Evolutionary conservation across 352 stramenopile species (phyloP).

Genomic region (Thalassiosira ordinaria): DNA sequence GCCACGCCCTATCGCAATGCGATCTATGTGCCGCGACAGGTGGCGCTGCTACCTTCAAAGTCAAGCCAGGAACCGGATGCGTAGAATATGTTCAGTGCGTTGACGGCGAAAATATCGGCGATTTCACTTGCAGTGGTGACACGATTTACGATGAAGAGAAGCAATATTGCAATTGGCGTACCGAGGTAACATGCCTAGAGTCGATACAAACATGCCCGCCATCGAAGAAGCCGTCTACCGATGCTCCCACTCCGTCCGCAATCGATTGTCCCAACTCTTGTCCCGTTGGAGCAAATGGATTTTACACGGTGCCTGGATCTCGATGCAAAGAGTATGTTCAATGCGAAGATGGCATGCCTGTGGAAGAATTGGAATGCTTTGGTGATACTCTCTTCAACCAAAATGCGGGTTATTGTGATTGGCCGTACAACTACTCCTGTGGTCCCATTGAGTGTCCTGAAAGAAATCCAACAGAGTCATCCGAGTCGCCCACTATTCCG

Average conservation of each 20-base stretch:
- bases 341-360: constrained; percentile 1
- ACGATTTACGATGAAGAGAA: constrained; percentile 20
- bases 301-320: background rate
- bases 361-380: constrained; percentile 3
- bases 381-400: constrained; percentile 19
- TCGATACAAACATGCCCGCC: background rate
- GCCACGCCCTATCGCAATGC: constrained; percentile 8
- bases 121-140: constrained; percentile 13
- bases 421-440: background rate
- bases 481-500: background rate
- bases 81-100: constrained; percentile 22
- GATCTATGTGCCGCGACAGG: background rate
- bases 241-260: background rate
- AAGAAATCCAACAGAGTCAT: too few relatives aligned
- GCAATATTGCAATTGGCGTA: constrained; percentile 36
- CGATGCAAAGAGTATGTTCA: constrained; percentile 22
- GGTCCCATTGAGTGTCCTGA: constrained; percentile 2
- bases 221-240: background rate
- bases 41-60: constrained; percentile 4
- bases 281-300: constrained; percentile 1
- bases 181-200: constrained; percentile 15
- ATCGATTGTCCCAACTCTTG: constrained; percentile 39
- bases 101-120: background rate
- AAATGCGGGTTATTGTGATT: constrained; percentile 11
- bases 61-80: constrained; percentile 5